Evolutionary conservation across 164 flowering plant species (phyloP).

Genomic region (Chimonanthus salicifolius): DNA sequence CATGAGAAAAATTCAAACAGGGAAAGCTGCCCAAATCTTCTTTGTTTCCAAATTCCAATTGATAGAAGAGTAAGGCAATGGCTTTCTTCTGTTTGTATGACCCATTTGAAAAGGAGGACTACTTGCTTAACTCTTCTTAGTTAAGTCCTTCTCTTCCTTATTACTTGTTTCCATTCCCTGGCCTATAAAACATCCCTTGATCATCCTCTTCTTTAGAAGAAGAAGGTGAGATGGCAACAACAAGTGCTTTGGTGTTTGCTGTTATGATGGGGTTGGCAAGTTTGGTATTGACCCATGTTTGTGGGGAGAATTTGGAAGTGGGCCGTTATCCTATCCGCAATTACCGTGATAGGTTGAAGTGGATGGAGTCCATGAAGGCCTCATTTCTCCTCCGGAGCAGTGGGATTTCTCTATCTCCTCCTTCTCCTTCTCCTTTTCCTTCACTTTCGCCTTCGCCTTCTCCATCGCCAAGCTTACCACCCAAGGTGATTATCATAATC

Average conservation of each 20-base stretch:
- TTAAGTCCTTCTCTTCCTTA: not conserved
- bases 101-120: not conserved
- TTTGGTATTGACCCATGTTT: constrained; percentile 16
- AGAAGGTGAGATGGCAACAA: constrained; percentile 10
- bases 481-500: not conserved
- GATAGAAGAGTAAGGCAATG: not conserved
- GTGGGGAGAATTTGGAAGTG: constrained; percentile 13
- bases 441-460: not conserved
- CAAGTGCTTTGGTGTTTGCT: not conserved
- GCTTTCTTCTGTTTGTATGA: not conserved
- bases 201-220: not conserved
- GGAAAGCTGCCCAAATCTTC: not conserved
- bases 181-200: not conserved
- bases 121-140: not conserved
- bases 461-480: not conserved
- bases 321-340: not conserved
- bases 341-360: constrained; percentile 17
- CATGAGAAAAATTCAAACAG: not conserved
- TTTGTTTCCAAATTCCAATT: not conserved
- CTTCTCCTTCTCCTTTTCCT: constrained; percentile 2
- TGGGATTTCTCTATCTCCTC: not conserved
- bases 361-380: constrained; percentile 26
- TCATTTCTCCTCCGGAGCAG: constrained; percentile 18
- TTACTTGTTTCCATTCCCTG: not conserved
- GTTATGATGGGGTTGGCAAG: constrained; percentile 12